Conservation (phyloP, 805 yeast species). For the Candida odintsovae region DNA sequence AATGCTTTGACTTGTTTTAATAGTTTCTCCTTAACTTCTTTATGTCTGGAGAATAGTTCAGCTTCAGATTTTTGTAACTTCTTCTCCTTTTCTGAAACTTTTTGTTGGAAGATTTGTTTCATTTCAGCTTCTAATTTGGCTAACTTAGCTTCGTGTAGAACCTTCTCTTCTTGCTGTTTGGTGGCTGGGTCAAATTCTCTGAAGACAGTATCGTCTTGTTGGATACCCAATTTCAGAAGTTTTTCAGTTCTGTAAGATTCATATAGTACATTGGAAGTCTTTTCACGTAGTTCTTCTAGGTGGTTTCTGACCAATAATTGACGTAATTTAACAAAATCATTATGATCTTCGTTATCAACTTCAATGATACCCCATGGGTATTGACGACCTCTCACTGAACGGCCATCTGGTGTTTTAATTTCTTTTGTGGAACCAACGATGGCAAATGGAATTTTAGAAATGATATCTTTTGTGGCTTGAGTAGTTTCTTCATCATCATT, state of each 20-base stretch:
- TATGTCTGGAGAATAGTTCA: slow-evolving; percentile 90
- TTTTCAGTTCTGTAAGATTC: slow-evolving; percentile 88
- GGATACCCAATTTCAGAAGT: slow-evolving; percentile 74
- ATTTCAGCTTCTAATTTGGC: slow-evolving; percentile 93
- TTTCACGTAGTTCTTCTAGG: slow-evolving; percentile 89
- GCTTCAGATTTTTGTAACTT: slow-evolving; percentile 95
- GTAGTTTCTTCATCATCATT: slow-evolving; percentile 82
- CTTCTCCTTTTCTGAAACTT: slow-evolving; percentile 94
- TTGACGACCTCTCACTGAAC: slow-evolving; percentile 79
- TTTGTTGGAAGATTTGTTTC: slow-evolving; percentile 94
- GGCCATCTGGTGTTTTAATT: slow-evolving; percentile 67
- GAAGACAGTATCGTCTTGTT: slow-evolving; percentile 91
- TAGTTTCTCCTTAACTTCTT: slow-evolving; percentile 94
- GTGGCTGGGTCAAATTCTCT: slow-evolving; percentile 89
- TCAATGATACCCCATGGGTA: slow-evolving; percentile 98
- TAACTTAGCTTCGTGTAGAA: slow-evolving; percentile 87
- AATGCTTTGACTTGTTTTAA: slow-evolving; percentile 81
- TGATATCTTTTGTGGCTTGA: slow-evolving; percentile 57
- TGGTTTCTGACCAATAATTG: slow-evolving; percentile 84
- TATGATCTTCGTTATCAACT: slow-evolving; percentile 89
- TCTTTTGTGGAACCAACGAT: slow-evolving; percentile 83
- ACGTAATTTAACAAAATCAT: slow-evolving; percentile 85
- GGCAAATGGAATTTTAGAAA: slow-evolving; percentile 82
- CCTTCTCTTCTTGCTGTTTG: slow-evolving; percentile 90
- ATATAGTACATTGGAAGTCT: slow-evolving; percentile 68